Evolutionary conservation across 208 protist genomes (phyloP).

Genomic region (Trypanosomatidae sp.): DNA sequence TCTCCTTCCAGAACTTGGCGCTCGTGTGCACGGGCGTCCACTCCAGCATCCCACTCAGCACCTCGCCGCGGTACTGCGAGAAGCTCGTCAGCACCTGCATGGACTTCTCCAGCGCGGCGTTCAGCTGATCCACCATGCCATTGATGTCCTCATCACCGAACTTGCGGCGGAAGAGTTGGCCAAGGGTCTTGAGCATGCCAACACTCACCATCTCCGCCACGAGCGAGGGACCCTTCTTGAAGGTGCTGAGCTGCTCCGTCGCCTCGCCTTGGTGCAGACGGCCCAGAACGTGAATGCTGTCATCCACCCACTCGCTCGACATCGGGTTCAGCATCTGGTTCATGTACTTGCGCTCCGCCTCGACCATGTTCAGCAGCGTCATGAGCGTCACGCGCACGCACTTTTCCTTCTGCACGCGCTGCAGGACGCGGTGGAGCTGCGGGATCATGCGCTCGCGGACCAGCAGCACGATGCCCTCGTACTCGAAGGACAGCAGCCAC

Average conservation of each 20-base stretch:
- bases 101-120: slow-evolving; percentile 68
- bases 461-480: slow-evolving; percentile 72
- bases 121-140: slow-evolving; percentile 62
- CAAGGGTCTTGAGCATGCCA: slow-evolving; percentile 91
- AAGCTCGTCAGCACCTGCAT: slow-evolving; percentile 93
- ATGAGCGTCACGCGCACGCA: slow-evolving; percentile 90
- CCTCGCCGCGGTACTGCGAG: slow-evolving; percentile 91
- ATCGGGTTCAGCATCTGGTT: slow-evolving; percentile 48
- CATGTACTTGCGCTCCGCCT: slow-evolving; percentile 70
- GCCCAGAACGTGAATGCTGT: slow-evolving; percentile 39
- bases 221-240: slow-evolving; percentile 61
- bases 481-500: slow-evolving; percentile 90
- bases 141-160: slow-evolving; percentile 93
- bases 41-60: slow-evolving; percentile 84
- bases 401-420: slow-evolving; percentile 92
- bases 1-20: slow-evolving; percentile 94
- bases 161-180: slow-evolving; percentile 72
- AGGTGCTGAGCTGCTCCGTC: slow-evolving; percentile 20
- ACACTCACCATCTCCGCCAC: slow-evolving; percentile 91
- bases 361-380: slow-evolving; percentile 82
- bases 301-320: slow-evolving; percentile 46
- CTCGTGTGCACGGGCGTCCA: slow-evolving; percentile 94
- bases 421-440: slow-evolving; percentile 84
- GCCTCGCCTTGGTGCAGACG: slow-evolving; percentile 35
- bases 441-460: slow-evolving; percentile 79